Evolutionary conservation across 2,329 filamentous ascomycete species (phyloP).

Genomic region (Bisporella sp.): DNA sequence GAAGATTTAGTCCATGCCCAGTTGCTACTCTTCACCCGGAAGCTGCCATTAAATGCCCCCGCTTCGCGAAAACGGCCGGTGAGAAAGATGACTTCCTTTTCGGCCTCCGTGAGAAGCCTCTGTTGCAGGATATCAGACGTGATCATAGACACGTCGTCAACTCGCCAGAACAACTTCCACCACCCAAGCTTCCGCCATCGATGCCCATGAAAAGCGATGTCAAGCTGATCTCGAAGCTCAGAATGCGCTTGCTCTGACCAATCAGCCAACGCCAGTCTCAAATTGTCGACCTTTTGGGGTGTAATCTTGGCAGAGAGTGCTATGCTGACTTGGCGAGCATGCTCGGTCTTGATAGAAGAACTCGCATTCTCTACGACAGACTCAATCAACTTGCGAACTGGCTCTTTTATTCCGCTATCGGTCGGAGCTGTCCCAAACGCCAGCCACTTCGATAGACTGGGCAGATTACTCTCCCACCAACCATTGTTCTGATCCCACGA

Average conservation of each 20-base stretch:
- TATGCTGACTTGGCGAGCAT: conserved; percentile 30
- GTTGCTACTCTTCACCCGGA: conserved; percentile 5
- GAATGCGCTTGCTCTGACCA: conserved; percentile 80
- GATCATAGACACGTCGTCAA: conserved; percentile 84
- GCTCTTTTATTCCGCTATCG: conserved; percentile 50
- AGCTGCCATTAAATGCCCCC: conserved; percentile 33
- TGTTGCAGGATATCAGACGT: conserved; percentile 70
- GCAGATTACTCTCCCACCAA: conserved; percentile 68
- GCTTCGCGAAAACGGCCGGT: conserved; percentile 68
- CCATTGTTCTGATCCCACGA: conserved; percentile 65
- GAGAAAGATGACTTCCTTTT: conserved; percentile 76
- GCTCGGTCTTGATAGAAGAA: conserved; percentile 42
- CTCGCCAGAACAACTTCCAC: conserved; percentile 95
- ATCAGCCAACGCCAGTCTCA: conserved; percentile 53
- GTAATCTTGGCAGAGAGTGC: conserved; percentile 25
- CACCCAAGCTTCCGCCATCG: conserved; percentile 77
- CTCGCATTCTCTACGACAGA: conserved; percentile 56
- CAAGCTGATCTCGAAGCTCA: conserved; percentile 75
- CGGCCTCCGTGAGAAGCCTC: conserved; percentile 70
- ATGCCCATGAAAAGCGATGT: conserved; percentile 66
- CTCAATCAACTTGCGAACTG: conserved; percentile 57
- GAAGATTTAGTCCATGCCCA: conserved; percentile 21
- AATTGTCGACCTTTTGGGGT: conserved; percentile 31
- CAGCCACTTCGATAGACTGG: conserved; percentile 60
- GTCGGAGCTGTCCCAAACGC: conserved; percentile 34